A percentile compares a stretch with the other conserved stretches of the same genome.
phyloP scores from a whole-genome alignment of 805 yeast species.

The Candida railenensis region DNA sequence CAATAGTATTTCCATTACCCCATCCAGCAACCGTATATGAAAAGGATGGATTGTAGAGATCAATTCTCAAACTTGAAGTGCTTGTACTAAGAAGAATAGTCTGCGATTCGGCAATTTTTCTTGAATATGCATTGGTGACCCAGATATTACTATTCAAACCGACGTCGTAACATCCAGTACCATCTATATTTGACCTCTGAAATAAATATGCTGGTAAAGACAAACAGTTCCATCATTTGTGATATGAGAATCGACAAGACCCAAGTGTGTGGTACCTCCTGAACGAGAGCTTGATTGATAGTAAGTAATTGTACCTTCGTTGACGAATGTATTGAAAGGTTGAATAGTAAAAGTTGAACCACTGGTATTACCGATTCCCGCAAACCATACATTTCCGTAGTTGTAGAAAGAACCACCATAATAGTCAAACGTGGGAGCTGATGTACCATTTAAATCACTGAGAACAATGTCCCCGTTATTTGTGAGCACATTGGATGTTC shows the following conservation, averaged over 20 bases:
- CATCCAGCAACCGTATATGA: slow-evolving; percentile 21
- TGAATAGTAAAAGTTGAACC: neutral
- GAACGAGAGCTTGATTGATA: slow-evolving; percentile 3
- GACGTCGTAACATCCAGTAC: slow-evolving; percentile 19
- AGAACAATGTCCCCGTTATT: slow-evolving; percentile 2
- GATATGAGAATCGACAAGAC: neutral
- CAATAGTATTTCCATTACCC: slow-evolving; percentile 28
- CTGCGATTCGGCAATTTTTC: slow-evolving; percentile 13
- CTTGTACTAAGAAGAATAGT: slow-evolving; percentile 12
- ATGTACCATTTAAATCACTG: neutral
- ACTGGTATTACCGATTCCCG: slow-evolving; percentile 5
- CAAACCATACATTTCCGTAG: slow-evolving; percentile 2
- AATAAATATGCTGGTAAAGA: slow-evolving; percentile 11
- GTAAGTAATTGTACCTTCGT: slow-evolving; percentile 7
- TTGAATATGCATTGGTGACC: slow-evolving; percentile 10
- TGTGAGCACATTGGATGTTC: neutral
- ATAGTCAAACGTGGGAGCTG: slow-evolving; percentile 5
- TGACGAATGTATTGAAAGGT: slow-evolving; percentile 1
- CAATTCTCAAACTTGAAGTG: neutral
- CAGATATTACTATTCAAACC: slow-evolving; percentile 12
- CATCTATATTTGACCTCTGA: slow-evolving; percentile 13
- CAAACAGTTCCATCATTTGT: slow-evolving; percentile 15
- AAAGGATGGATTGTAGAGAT: neutral
- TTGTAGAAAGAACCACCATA: neutral
- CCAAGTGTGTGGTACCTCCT: neutral